phyloP scores from a whole-genome alignment of 1,139 yeast genomes.

The Scheffersomyces segobiensis region DNA sequence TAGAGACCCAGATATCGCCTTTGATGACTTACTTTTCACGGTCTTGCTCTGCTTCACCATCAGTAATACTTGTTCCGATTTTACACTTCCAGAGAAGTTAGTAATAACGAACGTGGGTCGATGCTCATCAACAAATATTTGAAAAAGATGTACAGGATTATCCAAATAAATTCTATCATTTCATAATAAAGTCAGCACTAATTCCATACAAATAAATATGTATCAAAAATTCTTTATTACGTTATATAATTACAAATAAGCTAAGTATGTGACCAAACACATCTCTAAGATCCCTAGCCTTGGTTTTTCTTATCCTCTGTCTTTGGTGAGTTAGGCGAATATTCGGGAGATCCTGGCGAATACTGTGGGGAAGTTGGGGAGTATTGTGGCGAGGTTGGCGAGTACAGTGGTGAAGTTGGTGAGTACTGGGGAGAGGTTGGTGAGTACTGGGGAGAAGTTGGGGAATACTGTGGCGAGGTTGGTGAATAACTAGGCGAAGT shows the following conservation, averaged over 20 bases:
- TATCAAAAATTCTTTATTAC: not conserved
- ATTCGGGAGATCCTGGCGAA: constrained; percentile 14
- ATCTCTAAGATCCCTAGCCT: not conserved
- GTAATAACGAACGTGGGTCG: not conserved
- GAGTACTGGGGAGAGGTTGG: constrained; percentile 75
- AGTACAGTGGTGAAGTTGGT: constrained; percentile 54
- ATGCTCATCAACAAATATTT: not conserved
- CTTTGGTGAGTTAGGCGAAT: constrained; percentile 16
- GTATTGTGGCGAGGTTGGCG: constrained; percentile 23
- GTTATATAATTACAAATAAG: constrained; percentile 1
- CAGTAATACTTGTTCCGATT: too few relatives aligned
- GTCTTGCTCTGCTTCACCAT: not conserved
- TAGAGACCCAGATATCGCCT: constrained; percentile 25
- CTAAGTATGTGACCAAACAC: not conserved
- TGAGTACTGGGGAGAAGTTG: constrained; percentile 74
- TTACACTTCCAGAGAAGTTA: too few relatives aligned
- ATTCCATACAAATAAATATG: not conserved
- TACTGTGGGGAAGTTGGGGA: constrained; percentile 17
- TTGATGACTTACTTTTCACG: not conserved
- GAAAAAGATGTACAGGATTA: not conserved
- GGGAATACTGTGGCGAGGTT: constrained; percentile 69
- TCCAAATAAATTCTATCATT: not conserved
- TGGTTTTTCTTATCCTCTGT: constrained; percentile 7
- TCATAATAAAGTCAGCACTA: not conserved
- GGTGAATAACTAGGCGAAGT: constrained; percentile 73